These are phyloP conservation scores for Podaxis pistillaris DNA, from an alignment of 768 basidiomycete genomes.

Conservation along the genomic window DNA sequence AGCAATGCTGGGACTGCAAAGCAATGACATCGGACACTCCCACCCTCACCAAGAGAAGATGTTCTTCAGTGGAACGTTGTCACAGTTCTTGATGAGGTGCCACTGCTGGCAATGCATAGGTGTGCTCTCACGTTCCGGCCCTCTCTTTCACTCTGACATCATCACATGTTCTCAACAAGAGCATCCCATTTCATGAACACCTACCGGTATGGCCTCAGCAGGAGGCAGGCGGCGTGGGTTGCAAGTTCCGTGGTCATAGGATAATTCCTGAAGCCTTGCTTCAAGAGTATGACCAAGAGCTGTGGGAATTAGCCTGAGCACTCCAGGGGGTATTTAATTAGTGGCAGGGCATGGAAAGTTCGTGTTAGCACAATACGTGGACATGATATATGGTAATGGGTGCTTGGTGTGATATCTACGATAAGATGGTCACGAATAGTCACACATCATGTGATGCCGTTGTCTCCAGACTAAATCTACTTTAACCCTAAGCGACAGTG, in stretches of 20 bases:
- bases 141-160: no score
- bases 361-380: background rate
- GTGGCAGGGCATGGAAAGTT: background rate
- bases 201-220: background rate
- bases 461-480: background rate
- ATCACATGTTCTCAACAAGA: no score
- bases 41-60: no score
- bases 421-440: background rate
- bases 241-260: no score
- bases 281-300: slow-evolving; percentile 3
- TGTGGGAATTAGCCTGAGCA: background rate
- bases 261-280: no score
- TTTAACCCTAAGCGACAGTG: no score
- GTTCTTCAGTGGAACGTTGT: no score
- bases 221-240: no score
- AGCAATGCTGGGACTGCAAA: slow-evolving; percentile 21
- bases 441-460: background rate
- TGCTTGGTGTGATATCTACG: background rate
- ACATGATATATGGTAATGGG: background rate
- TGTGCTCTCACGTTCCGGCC: no score
- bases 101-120: no score
- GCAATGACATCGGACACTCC: background rate
- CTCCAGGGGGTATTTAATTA: background rate
- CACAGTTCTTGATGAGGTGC: no score
- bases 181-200: slow-evolving; percentile 1